phyloP scores from a whole-genome alignment of 495 filamentous ascomycete genomes.

The Penicillium herquei region DNA sequence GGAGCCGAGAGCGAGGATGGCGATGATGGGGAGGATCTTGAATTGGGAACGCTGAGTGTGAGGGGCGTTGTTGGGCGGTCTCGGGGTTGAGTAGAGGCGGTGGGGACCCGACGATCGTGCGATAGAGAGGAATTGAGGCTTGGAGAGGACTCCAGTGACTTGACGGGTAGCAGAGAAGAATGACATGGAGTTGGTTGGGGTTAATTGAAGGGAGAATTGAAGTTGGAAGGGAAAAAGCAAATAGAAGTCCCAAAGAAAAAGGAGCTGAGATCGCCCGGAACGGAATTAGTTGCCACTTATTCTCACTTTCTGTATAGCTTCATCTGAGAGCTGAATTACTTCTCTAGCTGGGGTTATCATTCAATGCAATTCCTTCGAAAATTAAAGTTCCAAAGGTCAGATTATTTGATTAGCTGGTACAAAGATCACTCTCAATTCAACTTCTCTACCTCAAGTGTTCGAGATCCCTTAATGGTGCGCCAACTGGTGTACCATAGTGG shows the following conservation, averaged over 20 bases:
- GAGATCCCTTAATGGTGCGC: too few relatives aligned
- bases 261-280: slow-evolving; percentile 17
- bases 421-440: too few relatives aligned
- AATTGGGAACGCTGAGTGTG: slow-evolving; percentile 48
- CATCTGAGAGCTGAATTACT: not conserved
- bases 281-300: slow-evolving; percentile 16
- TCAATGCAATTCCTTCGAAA: not conserved
- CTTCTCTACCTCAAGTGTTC: too few relatives aligned
- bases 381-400: not conserved
- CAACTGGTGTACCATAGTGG: too few relatives aligned
- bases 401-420: not conserved
- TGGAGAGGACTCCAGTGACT: slow-evolving; percentile 18
- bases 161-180: slow-evolving; percentile 11
- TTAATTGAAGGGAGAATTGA: not conserved
- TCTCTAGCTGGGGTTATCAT: not conserved
- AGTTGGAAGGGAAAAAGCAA: not conserved
- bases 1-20: slow-evolving; percentile 57
- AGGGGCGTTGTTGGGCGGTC: slow-evolving; percentile 21
- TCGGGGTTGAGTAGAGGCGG: slow-evolving; percentile 27
- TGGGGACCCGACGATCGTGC: slow-evolving; percentile 16
- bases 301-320: not conserved
- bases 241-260: slow-evolving; percentile 4
- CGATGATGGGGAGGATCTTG: slow-evolving; percentile 64
- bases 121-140: slow-evolving; percentile 7
- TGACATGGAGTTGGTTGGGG: slow-evolving; percentile 7